A percentile compares a stretch with the other conserved stretches of the same genome.
Evolutionary conservation across 2,329 filamentous ascomycete species (phyloP).

Genomic region (Escovopsis sp.): DNA sequence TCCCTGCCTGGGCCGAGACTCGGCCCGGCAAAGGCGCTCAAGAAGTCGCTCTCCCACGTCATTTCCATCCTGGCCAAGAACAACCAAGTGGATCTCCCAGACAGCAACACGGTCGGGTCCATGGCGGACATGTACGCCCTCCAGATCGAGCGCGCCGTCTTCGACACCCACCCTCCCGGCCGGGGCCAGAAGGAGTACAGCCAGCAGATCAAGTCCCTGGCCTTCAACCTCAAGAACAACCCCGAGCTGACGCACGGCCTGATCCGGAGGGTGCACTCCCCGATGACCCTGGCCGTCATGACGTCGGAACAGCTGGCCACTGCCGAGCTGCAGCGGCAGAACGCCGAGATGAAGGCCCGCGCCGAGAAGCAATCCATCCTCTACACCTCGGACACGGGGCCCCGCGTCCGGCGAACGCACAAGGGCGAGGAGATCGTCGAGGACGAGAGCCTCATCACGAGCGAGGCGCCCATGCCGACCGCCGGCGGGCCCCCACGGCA

Average conservation of each 20-base stretch:
- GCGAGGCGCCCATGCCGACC: conserved; percentile 19
- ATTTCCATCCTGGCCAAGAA: conserved; percentile 54
- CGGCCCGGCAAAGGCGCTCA: conserved; percentile 53
- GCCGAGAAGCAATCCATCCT: conserved; percentile 76
- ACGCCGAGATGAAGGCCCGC: conserved; percentile 60
- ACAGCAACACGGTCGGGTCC: conserved; percentile 47
- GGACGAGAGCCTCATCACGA: conserved; percentile 42
- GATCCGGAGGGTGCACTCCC: conserved; percentile 55
- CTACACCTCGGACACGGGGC: conserved; percentile 53
- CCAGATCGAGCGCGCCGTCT: conserved; percentile 62
- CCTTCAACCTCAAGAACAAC: conserved; percentile 84
- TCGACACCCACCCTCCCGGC: conserved; percentile 36
- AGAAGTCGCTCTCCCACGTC: conserved; percentile 52
- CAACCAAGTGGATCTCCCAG: conserved; percentile 45
- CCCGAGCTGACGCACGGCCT: conserved; percentile 60
- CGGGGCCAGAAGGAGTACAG: conserved; percentile 35
- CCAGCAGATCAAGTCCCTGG: conserved; percentile 58
- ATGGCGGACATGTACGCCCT: conserved; percentile 59
- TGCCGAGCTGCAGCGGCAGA: conserved; percentile 69
- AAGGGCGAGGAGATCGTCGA: conserved; percentile 90
- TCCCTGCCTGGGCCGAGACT: conserved; percentile 50
- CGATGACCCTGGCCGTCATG: conserved; percentile 76
- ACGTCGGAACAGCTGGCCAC: conserved; percentile 80
- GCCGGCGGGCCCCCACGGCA: neutral
- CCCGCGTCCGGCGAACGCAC: conserved; percentile 76